Evolutionary conservation across 2,329 filamentous ascomycete species (phyloP), one percentile per base, ranked within the genome.

Genomic region (Epichloe scottii): DNA sequence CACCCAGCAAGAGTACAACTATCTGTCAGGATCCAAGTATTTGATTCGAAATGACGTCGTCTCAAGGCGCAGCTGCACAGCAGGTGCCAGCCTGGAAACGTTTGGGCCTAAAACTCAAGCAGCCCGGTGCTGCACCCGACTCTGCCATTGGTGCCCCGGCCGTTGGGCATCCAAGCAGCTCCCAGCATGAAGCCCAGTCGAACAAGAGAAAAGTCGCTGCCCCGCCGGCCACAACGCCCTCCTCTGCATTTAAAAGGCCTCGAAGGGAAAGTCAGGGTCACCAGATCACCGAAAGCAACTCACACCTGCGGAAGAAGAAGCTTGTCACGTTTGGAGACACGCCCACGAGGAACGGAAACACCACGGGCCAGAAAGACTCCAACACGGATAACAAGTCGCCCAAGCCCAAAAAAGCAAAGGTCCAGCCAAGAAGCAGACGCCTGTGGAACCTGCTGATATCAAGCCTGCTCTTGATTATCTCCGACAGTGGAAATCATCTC

Each of bases 391-490:
- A 64, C 56, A 64, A 68, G 55, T 59, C 65, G 42, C 54, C 61
- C 48, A 68, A 67, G 56, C 46, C 51, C 56, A 63, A 54, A 46
- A 68, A 67, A 55, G 59, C 54, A 69, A 71, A 51, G 68, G 68
- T 54, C 61, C 64, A 38, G 57, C 63, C 33, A 70, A 71, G 62
- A 68, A 69, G 57, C 57, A 66, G 41, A 66, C 63, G 52, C 62
- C 59, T 56, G 63, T 66, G 65, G 67, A 65, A 15, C 55, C 63
- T 37, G 52, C 61, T 6, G 74, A 79, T 54, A 68, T 82, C 51
- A 75, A 79, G 45, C 77, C 83, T 14, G 84, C 89, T 52, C 74
- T 94, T 15, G 75, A 79, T 49, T 96, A 96, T 64, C 77, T 96
- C 43, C 75, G 75, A 45, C 81, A 84, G 63, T 95, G 89, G 76